Evolutionary conservation across 2,329 filamentous ascomycete genomes (phyloP).

Genomic region (Periconia macrospinosa): DNA sequence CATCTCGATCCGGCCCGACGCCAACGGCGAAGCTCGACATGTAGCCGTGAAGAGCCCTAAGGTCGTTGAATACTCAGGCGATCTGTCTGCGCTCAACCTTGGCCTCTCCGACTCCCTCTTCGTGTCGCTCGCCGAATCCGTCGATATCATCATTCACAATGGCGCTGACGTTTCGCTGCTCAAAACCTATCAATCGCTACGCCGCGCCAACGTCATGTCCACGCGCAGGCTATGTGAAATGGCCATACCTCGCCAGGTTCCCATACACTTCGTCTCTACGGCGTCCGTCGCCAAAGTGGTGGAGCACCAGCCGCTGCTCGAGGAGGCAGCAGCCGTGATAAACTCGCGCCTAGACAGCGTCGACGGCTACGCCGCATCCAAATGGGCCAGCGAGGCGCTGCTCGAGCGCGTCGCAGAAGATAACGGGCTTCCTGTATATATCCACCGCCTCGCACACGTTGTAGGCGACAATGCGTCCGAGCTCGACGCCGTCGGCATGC

Average conservation of each 20-base stretch:
- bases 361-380: conserved; percentile 35
- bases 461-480: conserved; percentile 2
- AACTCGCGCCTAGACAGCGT: conserved; percentile 30
- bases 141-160: conserved; percentile 16
- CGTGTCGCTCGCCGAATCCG: background rate
- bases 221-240: conserved; percentile 4
- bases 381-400: conserved; percentile 46
- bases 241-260: background rate
- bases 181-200: conserved; percentile 9
- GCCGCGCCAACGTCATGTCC: conserved; percentile 3
- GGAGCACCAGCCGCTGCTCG: too few species aligned
- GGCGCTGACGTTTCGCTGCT: conserved; percentile 7
- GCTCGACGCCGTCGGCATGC: too few species aligned
- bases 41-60: background rate
- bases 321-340: too few species aligned
- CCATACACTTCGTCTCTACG: conserved; percentile 13
- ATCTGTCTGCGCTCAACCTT: background rate
- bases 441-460: conserved; percentile 10
- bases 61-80: background rate
- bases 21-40: background rate
- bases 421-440: background rate
- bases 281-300: conserved; percentile 5
- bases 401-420: conserved; percentile 27
- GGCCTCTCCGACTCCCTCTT: background rate
- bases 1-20: conserved; percentile 27